Conservation (phyloP, 495 filamentous ascomycete species). For the Penicillium odoratum region DNA sequence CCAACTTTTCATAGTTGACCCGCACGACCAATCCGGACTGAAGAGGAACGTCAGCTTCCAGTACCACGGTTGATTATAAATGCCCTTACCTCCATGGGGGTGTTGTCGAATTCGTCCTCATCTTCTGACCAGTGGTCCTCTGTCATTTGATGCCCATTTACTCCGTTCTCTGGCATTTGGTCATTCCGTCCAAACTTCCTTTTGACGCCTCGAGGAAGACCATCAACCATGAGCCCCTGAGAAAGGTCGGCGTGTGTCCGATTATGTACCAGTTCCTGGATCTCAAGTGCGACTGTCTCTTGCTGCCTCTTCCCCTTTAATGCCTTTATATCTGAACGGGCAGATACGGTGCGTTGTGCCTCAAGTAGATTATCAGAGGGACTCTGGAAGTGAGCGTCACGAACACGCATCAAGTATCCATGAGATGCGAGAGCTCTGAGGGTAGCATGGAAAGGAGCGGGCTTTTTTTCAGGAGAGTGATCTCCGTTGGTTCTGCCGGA, state of each 20-base stretch:
- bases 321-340: conserved; percentile 39
- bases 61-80: too few species aligned
- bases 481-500: conserved; percentile 21
- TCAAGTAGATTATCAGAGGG: conserved; percentile 50
- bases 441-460: conserved; percentile 41
- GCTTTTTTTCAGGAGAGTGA: conserved; percentile 19
- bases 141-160: too few species aligned
- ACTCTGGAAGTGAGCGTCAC: conserved; percentile 53
- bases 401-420: conserved; percentile 50
- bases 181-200: conserved; percentile 25
- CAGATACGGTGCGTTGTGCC: conserved; percentile 41
- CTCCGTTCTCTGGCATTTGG: too few species aligned
- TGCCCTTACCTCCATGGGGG: conserved; percentile 41
- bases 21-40: conserved; percentile 67
- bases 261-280: conserved; percentile 32
- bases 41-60: background rate
- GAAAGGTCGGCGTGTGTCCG: conserved; percentile 36
- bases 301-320: conserved; percentile 61
- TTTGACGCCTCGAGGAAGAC: conserved; percentile 41
- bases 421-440: conserved; percentile 47
- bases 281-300: conserved; percentile 48
- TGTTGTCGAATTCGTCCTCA: conserved; percentile 35
- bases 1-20: conserved; percentile 82
- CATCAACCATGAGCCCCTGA: conserved; percentile 35
- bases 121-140: conserved; percentile 44